These are phyloP conservation scores for Kwoniella bestiolae DNA, from an alignment of 768 basidiomycete genomes.

Conservation along the genomic window DNA sequence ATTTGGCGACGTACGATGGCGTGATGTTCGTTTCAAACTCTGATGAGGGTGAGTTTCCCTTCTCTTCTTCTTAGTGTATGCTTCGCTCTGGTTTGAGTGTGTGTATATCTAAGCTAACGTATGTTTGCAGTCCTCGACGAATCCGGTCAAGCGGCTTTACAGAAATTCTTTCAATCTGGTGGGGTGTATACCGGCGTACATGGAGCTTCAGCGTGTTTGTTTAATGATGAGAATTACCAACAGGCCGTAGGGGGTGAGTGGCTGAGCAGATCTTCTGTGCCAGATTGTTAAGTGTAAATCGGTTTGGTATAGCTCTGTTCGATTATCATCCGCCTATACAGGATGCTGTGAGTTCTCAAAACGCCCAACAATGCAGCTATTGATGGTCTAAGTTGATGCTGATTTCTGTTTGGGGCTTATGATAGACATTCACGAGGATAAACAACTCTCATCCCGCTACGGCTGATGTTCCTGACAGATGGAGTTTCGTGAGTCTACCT, in stretches of 20 bases:
- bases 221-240: constrained; percentile 66
- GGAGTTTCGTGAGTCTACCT: constrained; percentile 51
- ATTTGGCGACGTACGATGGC: constrained; percentile 66
- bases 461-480: constrained; percentile 59
- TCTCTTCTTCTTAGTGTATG: not conserved
- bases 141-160: constrained; percentile 66
- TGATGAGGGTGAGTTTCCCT: constrained; percentile 63
- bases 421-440: constrained; percentile 65
- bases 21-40: constrained; percentile 72
- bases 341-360: constrained; percentile 63
- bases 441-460: constrained; percentile 69
- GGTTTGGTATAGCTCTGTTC: constrained; percentile 66
- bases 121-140: constrained; percentile 64
- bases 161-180: constrained; percentile 68
- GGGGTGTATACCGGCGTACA: constrained; percentile 76
- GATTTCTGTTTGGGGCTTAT: constrained; percentile 59
- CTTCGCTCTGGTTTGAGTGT: too few relatives aligned
- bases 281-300: not conserved
- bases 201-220: constrained; percentile 67
- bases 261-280: not conserved
- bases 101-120: not conserved
- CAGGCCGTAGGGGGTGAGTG: constrained; percentile 63
- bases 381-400: constrained; percentile 4
- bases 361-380: not conserved
- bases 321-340: constrained; percentile 73